Conservation (phyloP, 345 rosid species). For the Sisymbrium irio region DNA sequence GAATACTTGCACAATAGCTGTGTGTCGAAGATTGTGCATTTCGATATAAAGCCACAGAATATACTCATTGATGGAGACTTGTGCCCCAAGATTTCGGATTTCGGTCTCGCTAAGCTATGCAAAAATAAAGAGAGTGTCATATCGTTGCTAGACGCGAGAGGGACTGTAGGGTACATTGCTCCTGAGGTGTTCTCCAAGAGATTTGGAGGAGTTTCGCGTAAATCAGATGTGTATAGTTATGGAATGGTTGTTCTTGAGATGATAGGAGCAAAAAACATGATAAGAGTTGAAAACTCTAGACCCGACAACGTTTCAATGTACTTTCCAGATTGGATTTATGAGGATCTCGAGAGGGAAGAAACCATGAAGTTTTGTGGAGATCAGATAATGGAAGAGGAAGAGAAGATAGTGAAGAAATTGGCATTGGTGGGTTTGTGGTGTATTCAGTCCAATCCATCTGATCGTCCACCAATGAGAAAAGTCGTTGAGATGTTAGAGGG, state of each 20-base stretch:
- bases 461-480: constrained; percentile 34
- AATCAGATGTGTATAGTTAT: constrained; percentile 37
- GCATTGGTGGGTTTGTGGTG: constrained; percentile 27
- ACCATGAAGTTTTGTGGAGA: background rate
- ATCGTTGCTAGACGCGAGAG: constrained; percentile 27
- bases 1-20: constrained; percentile 48
- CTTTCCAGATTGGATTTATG: constrained; percentile 29
- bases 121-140: constrained; percentile 30
- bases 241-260: constrained; percentile 38
- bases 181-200: constrained; percentile 34
- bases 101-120: constrained; percentile 44
- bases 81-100: constrained; percentile 44
- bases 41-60: constrained; percentile 37
- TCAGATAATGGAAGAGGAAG: constrained; percentile 10
- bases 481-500: constrained; percentile 39
- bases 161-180: constrained; percentile 38
- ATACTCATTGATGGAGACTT: constrained; percentile 39
- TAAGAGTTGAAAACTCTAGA: background rate
- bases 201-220: constrained; percentile 38
- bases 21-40: constrained; percentile 40
- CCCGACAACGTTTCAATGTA: background rate
- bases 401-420: constrained; percentile 21
- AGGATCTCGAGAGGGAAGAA: constrained; percentile 12
- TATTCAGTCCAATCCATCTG: constrained; percentile 20
- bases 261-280: constrained; percentile 11